Evolutionary conservation across 352 stramenopile genomes (phyloP).

Genomic region (Phytophthora boehmeriae): DNA sequence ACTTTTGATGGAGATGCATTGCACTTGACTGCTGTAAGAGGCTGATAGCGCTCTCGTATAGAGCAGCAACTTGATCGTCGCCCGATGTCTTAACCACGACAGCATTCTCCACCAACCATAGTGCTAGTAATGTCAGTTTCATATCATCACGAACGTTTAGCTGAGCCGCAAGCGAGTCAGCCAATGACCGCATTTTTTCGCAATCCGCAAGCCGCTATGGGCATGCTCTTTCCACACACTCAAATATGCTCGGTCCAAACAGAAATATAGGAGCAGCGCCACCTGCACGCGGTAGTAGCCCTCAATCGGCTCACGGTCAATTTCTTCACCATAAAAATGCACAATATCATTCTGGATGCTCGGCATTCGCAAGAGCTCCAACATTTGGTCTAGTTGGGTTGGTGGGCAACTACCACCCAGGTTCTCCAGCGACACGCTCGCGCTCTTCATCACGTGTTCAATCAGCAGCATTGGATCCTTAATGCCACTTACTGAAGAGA

Average conservation of each 20-base stretch:
- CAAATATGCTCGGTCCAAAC: conserved; percentile 72
- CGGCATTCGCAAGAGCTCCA: conserved; percentile 53
- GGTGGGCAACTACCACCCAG: conserved; percentile 50
- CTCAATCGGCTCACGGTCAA: conserved; percentile 73
- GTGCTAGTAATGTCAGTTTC: conserved; percentile 76
- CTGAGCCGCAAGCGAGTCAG: conserved; percentile 73
- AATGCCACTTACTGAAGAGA: conserved; percentile 55
- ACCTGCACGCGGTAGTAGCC: conserved; percentile 77
- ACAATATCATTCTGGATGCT: conserved; percentile 64
- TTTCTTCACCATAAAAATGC: conserved; percentile 65
- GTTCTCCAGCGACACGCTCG: conserved; percentile 43
- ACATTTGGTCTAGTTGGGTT: conserved; percentile 54
- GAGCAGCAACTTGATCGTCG: conserved; percentile 59
- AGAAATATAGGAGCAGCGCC: conserved; percentile 83
- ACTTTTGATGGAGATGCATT: conserved; percentile 76
- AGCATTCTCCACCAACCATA: conserved; percentile 85
- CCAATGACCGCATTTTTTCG: conserved; percentile 67
- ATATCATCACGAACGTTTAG: conserved; percentile 83
- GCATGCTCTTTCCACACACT: conserved; percentile 51
- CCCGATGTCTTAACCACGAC: conserved; percentile 69
- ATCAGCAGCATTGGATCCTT: conserved; percentile 70
- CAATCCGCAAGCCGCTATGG: conserved; percentile 58
- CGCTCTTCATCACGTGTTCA: conserved; percentile 80
- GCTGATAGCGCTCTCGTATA: conserved; percentile 69
- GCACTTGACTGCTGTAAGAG: conserved; percentile 75